These are phyloP conservation scores for Huiozyma sinensis DNA, from an alignment of 805 yeast species.

Conservation along the genomic window DNA sequence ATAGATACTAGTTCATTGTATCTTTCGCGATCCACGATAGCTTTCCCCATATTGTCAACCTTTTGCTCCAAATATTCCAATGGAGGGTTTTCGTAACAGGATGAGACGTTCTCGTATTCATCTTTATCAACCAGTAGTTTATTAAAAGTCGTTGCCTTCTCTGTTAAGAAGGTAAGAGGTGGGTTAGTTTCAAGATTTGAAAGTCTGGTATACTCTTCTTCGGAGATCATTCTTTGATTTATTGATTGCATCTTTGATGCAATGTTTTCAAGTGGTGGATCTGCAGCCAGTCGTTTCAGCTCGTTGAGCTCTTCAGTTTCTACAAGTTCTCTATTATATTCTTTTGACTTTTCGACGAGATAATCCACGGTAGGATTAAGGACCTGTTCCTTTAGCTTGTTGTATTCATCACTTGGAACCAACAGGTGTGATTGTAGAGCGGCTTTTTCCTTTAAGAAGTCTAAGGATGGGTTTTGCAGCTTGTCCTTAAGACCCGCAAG, in stretches of 20 bases:
- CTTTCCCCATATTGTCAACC: conserved; percentile 7
- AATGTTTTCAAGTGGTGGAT: conserved; percentile 16
- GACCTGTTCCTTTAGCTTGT: conserved; percentile 4
- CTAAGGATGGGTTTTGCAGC: conserved; percentile 8
- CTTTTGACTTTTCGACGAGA: conserved; percentile 5
- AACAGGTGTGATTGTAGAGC: neutral
- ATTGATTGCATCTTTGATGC: conserved; percentile 14
- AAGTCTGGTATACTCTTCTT: neutral
- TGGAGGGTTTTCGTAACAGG: conserved; percentile 8
- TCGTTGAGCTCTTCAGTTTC: conserved; percentile 1
- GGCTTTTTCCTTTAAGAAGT: conserved; percentile 1
- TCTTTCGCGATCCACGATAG: neutral
- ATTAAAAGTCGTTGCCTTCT: neutral
- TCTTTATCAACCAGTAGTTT: neutral
- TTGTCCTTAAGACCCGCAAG: conserved; percentile 6
- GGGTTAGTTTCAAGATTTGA: no score
- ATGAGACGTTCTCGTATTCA: neutral
- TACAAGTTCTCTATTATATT: neutral
- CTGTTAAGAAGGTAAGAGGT: neutral
- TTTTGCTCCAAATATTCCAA: conserved; percentile 17
- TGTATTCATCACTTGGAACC: conserved; percentile 1
- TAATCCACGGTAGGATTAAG: neutral
- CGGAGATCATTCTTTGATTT: conserved; percentile 1
- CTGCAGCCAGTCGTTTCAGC: neutral
- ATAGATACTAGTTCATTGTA: neutral